Percentiles rank a stretch among this genome's conserved stretches.
These are phyloP conservation scores for Pseudocercospora pini-densiflorae DNA, from an alignment of 2,329 filamentous ascomycete genomes.

Conservation along the genomic window DNA sequence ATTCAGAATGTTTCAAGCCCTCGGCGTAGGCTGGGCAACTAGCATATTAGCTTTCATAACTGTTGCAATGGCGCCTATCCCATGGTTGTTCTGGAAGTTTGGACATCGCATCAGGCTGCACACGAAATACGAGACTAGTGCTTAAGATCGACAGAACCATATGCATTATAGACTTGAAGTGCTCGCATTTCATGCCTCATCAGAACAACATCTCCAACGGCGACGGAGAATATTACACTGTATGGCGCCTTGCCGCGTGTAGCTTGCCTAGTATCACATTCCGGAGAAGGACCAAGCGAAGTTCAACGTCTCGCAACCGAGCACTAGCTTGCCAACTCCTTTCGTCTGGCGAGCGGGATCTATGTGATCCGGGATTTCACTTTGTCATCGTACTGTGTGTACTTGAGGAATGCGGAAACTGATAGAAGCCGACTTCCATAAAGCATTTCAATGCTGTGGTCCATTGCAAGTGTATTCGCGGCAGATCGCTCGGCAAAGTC, in stretches of 20 bases:
- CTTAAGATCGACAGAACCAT: conserved; percentile 9
- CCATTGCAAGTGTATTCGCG: background rate
- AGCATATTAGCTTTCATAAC: conserved; percentile 45
- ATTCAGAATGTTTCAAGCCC: conserved; percentile 43
- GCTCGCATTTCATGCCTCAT: no score
- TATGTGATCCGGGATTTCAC: background rate
- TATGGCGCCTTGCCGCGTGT: background rate
- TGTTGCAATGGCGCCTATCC: conserved; percentile 39
- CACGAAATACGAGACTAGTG: conserved; percentile 19
- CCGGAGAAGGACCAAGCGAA: background rate
- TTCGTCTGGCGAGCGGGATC: background rate
- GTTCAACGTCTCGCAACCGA: no score
- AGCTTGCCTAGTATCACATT: background rate
- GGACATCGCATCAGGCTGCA: conserved; percentile 28
- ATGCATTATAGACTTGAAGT: no score
- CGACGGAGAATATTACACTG: background rate
- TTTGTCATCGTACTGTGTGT: background rate
- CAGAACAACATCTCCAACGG: no score
- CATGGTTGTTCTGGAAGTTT: conserved; percentile 36
- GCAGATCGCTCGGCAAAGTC: background rate
- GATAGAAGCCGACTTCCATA: background rate
- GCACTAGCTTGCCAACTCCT: background rate
- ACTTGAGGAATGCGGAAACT: background rate
- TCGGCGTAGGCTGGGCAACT: conserved; percentile 50
- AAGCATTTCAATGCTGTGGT: no score